These are phyloP conservation scores for Purshia tridentata DNA, from an alignment of 306 rosid species.

Conservation along the genomic window DNA sequence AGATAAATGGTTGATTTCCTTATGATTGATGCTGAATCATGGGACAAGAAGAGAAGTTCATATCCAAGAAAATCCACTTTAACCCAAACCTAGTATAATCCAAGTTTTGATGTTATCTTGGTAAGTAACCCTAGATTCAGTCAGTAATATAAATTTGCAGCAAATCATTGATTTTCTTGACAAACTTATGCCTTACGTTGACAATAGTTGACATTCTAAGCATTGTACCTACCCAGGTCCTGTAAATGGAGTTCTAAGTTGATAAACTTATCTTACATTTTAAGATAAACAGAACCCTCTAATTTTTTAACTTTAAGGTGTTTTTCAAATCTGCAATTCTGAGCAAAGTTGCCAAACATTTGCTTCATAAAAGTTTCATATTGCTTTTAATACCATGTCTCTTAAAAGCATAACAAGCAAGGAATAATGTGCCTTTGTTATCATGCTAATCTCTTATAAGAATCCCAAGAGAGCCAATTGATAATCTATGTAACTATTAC, in stretches of 20 bases:
- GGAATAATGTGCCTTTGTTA: background rate
- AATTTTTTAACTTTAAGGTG: too few species aligned
- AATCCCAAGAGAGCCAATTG: background rate
- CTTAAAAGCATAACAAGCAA: background rate
- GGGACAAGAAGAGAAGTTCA: background rate
- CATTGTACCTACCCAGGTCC: background rate
- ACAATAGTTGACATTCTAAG: background rate
- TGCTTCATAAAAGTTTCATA: too few species aligned
- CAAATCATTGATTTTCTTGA: background rate
- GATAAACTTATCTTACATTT: background rate
- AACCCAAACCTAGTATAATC: too few species aligned
- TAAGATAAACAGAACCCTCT: too few species aligned
- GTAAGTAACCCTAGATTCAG: too few species aligned
- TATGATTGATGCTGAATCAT: background rate
- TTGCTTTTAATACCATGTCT: too few species aligned
- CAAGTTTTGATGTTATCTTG: too few species aligned
- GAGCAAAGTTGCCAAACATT: too few species aligned
- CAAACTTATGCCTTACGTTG: background rate
- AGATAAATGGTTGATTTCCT: background rate
- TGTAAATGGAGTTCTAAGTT: background rate
- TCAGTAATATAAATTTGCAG: background rate
- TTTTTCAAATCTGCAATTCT: too few species aligned
- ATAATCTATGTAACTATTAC: background rate
- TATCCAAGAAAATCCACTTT: background rate
- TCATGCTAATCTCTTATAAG: background rate